These are phyloP conservation scores for Termitomyces sp. DNA, from an alignment of 768 basidiomycete species.

Conservation along the genomic window DNA sequence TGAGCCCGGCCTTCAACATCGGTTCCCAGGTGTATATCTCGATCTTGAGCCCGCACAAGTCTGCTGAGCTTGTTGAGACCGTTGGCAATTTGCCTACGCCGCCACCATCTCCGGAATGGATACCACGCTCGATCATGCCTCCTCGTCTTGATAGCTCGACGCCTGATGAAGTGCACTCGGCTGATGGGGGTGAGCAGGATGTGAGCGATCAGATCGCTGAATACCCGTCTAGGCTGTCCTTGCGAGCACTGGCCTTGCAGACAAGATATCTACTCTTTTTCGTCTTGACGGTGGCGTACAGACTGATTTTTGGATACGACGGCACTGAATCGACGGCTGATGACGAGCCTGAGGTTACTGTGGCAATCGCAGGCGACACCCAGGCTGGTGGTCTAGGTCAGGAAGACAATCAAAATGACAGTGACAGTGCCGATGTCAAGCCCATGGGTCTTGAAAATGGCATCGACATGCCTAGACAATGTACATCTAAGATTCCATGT, in stretches of 20 bases:
- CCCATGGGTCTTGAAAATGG: too few species aligned
- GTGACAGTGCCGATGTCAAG: background rate
- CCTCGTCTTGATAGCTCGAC: background rate
- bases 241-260: background rate
- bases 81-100: constrained; percentile 27
- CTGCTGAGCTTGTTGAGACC: constrained; percentile 10
- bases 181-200: too few species aligned
- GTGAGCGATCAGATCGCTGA: background rate
- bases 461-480: too few species aligned
- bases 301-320: constrained; percentile 3
- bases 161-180: too few species aligned
- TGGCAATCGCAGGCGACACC: background rate
- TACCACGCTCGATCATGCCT: constrained; percentile 5
- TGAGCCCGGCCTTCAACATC: constrained; percentile 22
- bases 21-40: constrained; percentile 21
- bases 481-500: background rate
- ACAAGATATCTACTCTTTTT: background rate
- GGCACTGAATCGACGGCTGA: background rate
- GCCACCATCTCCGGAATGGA: constrained; percentile 29
- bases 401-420: background rate
- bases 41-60: constrained; percentile 25
- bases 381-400: background rate
- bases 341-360: background rate
- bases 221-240: background rate
- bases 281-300: background rate